Evolutionary conservation across 371 early-diverging fungal genomes (phyloP).

Genomic region (Choanephora cucurbitarum): DNA sequence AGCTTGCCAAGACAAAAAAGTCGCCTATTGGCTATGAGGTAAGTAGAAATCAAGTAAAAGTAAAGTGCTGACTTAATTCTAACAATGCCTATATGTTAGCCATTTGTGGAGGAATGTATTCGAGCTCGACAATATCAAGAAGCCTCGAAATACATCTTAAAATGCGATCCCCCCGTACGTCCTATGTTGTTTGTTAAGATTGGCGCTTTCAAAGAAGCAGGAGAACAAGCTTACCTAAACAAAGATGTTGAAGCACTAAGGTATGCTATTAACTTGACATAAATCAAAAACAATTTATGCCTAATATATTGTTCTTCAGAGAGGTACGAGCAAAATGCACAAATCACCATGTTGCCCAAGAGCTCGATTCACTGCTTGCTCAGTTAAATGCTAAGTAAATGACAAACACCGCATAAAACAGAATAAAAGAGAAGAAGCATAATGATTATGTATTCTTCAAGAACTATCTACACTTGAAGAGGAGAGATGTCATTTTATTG

Average conservation of each 20-base stretch:
- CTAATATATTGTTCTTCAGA: slow-evolving; percentile 23
- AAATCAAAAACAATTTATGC: background rate
- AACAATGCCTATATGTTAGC: too few species aligned
- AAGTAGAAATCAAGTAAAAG: too few species aligned
- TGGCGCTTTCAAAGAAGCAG: slow-evolving; percentile 78
- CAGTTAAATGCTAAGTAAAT: slow-evolving; percentile 50
- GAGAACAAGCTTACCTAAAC: slow-evolving; percentile 67
- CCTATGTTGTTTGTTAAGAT: slow-evolving; percentile 77
- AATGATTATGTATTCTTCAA: too few species aligned
- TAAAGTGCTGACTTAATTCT: too few species aligned
- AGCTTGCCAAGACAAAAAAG: slow-evolving; percentile 75
- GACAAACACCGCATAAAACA: too few species aligned
- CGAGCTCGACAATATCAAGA: slow-evolving; percentile 77
- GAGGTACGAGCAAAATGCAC: slow-evolving; percentile 55
- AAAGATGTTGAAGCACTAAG: slow-evolving; percentile 70
- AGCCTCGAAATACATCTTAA: slow-evolving; percentile 77
- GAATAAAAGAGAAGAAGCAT: too few species aligned
- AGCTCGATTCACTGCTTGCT: slow-evolving; percentile 54
- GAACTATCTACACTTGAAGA: too few species aligned
- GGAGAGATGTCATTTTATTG: too few species aligned
- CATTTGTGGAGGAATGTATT: slow-evolving; percentile 85
- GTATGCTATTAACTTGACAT: slow-evolving; percentile 31
- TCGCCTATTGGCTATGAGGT: slow-evolving; percentile 84
- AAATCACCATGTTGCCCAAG: slow-evolving; percentile 55
- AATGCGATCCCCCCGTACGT: slow-evolving; percentile 69